A percentile compares a stretch with the other conserved stretches of the same genome.
These are phyloP conservation scores for Cladosporium oxysporum DNA, from an alignment of 2,329 filamentous ascomycete genomes.

Conservation along the genomic window DNA sequence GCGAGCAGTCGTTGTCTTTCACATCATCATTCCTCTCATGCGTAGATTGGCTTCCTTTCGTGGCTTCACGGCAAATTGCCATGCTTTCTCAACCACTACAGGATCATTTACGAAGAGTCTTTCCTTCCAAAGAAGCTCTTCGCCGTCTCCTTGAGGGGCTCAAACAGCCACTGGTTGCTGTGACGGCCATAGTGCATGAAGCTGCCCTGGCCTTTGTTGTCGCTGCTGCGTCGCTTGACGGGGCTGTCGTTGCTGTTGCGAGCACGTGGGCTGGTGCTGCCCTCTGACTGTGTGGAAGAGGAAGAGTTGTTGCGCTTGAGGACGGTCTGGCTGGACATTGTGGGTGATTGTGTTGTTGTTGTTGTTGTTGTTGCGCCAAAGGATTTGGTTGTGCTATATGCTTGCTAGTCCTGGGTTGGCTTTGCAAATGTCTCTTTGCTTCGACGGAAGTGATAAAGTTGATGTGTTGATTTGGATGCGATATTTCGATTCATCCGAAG, in stretches of 20 bases:
- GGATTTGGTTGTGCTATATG: not conserved
- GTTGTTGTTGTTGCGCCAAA: not conserved
- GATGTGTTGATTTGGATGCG: not conserved
- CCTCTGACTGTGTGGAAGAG: constrained; percentile 5
- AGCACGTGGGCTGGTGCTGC: not conserved
- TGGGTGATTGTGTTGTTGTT: not conserved
- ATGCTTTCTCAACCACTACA: constrained; percentile 5
- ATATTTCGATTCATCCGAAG: not conserved
- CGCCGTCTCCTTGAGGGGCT: constrained; percentile 48
- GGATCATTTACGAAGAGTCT: constrained; percentile 10
- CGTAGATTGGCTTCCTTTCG: not conserved
- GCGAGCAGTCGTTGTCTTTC: not conserved
- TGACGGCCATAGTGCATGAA: constrained; percentile 48
- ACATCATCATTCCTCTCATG: no score
- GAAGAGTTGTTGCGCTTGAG: constrained; percentile 12
- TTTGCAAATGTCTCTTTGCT: not conserved
- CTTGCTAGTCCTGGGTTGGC: not conserved
- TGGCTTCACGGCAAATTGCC: not conserved
- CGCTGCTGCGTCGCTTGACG: constrained; percentile 18
- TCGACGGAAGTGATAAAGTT: not conserved
- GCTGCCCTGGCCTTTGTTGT: constrained; percentile 19
- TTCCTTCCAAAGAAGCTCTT: constrained; percentile 31
- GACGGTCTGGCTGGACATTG: constrained; percentile 4
- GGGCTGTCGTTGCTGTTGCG: constrained; percentile 2
- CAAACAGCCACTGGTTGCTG: constrained; percentile 55